A percentile compares a stretch with the other conserved stretches of the same genome.
Evolutionary conservation across 176 grass and related monocot genomes (phyloP).

Genomic region (Guadua angustifolia): DNA sequence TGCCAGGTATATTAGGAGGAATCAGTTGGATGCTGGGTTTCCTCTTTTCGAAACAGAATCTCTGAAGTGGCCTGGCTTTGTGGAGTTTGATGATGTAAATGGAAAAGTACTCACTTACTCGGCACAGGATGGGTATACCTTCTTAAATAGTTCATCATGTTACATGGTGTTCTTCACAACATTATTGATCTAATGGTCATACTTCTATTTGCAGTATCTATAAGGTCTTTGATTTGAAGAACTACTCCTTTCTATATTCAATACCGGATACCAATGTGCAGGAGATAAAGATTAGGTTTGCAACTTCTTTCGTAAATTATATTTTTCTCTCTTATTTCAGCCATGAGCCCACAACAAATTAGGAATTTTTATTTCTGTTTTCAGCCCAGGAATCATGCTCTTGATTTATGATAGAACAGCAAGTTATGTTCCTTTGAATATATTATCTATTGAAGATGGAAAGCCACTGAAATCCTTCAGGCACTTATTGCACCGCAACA

Average conservation of each 20-base stretch:
- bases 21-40: slow-evolving; percentile 83
- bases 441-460: slow-evolving; percentile 98
- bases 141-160: not conserved
- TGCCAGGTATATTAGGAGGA: slow-evolving; percentile 87
- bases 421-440: slow-evolving; percentile 88
- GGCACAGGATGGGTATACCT: slow-evolving; percentile 79
- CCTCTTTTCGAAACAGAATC: slow-evolving; percentile 90
- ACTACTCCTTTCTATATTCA: slow-evolving; percentile 87
- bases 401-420: slow-evolving; percentile 84
- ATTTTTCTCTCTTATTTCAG: not conserved
- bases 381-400: slow-evolving; percentile 98
- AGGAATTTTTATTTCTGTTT: slow-evolving; percentile 22
- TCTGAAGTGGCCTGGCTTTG: slow-evolving; percentile 97
- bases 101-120: slow-evolving; percentile 92
- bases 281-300: slow-evolving; percentile 96
- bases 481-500: slow-evolving; percentile 86
- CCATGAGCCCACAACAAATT: not conserved
- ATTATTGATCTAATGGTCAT: slow-evolving; percentile 25
- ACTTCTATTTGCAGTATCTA: slow-evolving; percentile 70
- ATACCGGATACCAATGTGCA: slow-evolving; percentile 88
- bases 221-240: slow-evolving; percentile 96
- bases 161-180: slow-evolving; percentile 2
- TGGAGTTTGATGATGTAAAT: slow-evolving; percentile 97
- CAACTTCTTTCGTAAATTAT: not conserved
- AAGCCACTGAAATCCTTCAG: slow-evolving; percentile 82